Evolutionary conservation across 179 eudicot species (phyloP), one percentile per base, ranked within the genome.

Genomic region (Silene noctiflora): DNA sequence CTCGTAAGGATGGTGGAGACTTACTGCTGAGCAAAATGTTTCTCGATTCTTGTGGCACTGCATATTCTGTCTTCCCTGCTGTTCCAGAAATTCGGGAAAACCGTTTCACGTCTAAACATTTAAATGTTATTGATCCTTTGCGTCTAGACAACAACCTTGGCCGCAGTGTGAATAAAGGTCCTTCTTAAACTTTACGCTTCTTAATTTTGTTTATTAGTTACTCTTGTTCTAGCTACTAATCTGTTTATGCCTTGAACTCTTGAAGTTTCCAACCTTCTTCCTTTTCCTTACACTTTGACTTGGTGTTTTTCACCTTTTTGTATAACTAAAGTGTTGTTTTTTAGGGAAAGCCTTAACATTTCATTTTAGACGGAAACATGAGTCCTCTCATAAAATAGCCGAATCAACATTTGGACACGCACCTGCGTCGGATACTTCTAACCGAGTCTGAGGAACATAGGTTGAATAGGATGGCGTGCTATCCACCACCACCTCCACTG

Each of bases 91-190:
- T 70, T 66, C 79, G 83, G 46, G 86, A 74, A 68, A 80, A 24
- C 12, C 87, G 79, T 39, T 86, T 88, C 69, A 35, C 79, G 12
- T 75, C 88, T 9, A 88, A 86, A 74, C 83, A 86, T 77, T 78
- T 88, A 53, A 88, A 88, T 66, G 81, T 88, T 46, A 74, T 88
- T 29, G 89, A 88, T 75, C 89, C 89, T 72, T 77, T 88, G 79
- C 89, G 88, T 73, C 62, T 75, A 66, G 86, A 79, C 77, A 88
- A 88, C 86, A 88, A 88, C 79, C 87, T 88, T 51, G 89, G 91
- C 44, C 88, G 91, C 53, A 88, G 91, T 85, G 89, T 88, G 72
- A 88, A 82, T 73, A 86, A 85, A 88, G 91, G 91, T 86, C 82
- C 42, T n/a, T 39, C 55, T 21, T 42, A 68, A 68, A 31, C 71